These are phyloP conservation scores for Amylocystis lapponica DNA, from an alignment of 768 basidiomycete genomes.

Conservation along the genomic window DNA sequence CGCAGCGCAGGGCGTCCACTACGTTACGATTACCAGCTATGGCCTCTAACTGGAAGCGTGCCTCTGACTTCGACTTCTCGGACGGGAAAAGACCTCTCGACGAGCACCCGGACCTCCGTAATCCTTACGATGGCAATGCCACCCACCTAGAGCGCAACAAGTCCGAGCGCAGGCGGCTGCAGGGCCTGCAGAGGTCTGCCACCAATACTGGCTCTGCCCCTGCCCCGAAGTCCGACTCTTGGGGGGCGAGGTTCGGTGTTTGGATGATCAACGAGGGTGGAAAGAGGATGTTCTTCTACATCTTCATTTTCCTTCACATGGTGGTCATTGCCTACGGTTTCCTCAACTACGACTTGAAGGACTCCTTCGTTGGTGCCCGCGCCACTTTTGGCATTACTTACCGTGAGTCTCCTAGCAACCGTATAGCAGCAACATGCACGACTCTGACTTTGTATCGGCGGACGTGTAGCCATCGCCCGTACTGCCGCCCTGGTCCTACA, in stretches of 20 bases:
- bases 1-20: slow-evolving; percentile 29
- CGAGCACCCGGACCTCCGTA: slow-evolving; percentile 40
- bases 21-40: slow-evolving; percentile 13
- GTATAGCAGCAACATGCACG: background rate
- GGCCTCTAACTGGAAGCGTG: slow-evolving; percentile 36
- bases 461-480: slow-evolving; percentile 71
- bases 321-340: slow-evolving; percentile 75
- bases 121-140: slow-evolving; percentile 20
- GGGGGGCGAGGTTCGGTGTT: slow-evolving; percentile 45
- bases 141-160: slow-evolving; percentile 75
- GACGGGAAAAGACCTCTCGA: slow-evolving; percentile 45
- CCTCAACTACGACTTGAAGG: slow-evolving; percentile 73
- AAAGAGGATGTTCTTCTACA: slow-evolving; percentile 66
- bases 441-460: background rate
- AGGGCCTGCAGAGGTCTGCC: slow-evolving; percentile 71
- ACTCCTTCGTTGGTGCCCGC: slow-evolving; percentile 66
- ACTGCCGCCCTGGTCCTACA: slow-evolving; percentile 87
- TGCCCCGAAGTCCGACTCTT: slow-evolving; percentile 33
- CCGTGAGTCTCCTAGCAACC: too few relatives aligned
- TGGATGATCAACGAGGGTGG: slow-evolving; percentile 97
- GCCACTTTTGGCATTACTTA: slow-evolving; percentile 71
- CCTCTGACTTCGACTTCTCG: slow-evolving; percentile 65
- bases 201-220: slow-evolving; percentile 27
- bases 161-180: slow-evolving; percentile 75
- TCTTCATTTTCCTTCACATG: slow-evolving; percentile 78